A percentile compares a stretch with the other conserved stretches of the same genome.
Evolutionary conservation across 257 asterid genomes (phyloP).

Genomic region (Haberlea rhodopensis): DNA sequence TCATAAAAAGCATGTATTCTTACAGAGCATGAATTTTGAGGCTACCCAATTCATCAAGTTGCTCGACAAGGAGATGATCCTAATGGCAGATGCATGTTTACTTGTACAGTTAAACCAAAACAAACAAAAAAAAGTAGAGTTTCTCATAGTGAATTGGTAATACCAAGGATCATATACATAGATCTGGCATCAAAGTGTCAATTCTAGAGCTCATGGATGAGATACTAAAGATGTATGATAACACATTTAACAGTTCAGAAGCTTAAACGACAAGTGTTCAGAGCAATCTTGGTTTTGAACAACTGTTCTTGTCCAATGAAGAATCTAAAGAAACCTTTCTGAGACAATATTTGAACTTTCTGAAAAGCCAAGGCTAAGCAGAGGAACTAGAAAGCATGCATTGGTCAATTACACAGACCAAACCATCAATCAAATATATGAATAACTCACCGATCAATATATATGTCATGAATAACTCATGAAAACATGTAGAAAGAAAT

Average conservation of each 20-base stretch:
- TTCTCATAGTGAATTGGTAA: background rate
- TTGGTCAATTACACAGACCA: background rate
- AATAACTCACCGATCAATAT: background rate
- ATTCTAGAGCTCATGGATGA: background rate
- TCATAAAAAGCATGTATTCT: background rate
- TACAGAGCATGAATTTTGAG: background rate
- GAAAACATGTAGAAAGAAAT: conserved; percentile 12
- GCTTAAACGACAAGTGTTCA: background rate
- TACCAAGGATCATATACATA: background rate
- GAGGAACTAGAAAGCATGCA: background rate
- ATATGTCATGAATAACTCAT: conserved; percentile 1
- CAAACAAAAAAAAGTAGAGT: background rate
- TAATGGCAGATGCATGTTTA: background rate
- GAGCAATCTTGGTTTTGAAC: background rate
- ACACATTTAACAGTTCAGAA: background rate
- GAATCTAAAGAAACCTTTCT: background rate
- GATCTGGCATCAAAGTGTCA: too few species aligned
- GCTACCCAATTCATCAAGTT: background rate
- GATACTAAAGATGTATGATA: background rate
- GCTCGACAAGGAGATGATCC: background rate
- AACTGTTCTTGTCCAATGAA: background rate
- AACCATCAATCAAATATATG: background rate
- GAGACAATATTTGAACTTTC: background rate
- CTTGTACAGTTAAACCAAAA: background rate
- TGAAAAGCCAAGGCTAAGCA: background rate